Evolutionary conservation across 2,329 filamentous ascomycete genomes (phyloP), one percentile per base, ranked within the genome.

Genomic region (Aspergillus hortae): DNA sequence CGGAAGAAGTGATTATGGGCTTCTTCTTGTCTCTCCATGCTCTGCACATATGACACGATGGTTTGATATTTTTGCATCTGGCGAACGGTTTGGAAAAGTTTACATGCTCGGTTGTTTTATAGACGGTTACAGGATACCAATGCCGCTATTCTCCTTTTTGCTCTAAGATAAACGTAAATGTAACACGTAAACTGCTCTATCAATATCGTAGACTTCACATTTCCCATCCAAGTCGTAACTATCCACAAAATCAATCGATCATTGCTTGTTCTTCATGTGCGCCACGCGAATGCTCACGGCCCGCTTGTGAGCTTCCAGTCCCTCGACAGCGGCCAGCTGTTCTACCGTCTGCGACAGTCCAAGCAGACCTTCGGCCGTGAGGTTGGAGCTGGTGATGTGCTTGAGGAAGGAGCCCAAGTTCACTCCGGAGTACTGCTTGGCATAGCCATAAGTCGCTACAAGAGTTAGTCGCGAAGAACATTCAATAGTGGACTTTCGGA

Each of bases 341-440:
- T 97, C 96, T 48, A 99, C 94, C 4, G 94, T 91, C 48, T 79
- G 77, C 32, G 92, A 90, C 2, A 99, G 88, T 64, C 95, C 94
- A 62, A 82, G 81, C 56, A 99, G 77, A 19, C 94, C 94, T 64
- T 96, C 82, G 15, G 86, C 83, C 1, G 90, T 95, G 56, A 99
- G 80, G 71, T 95, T 89, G 0, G 91, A 90, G 75, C 89, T 94
- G 35, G 94, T 99, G 66, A 99, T 96, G 78, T 97, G 91, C 78
- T 99, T 99, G 70, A 96, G 83, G 74, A 96, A 99, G 2, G 92
- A 97, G 30, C 84, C 90, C 5, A 99, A 82, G 72, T 96, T 99
- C 67, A 99, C 94, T 48, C 94, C 94, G 5, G 91, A 96, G 77
- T 99, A 99, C 73, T 99, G 94, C 76, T 95, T 96, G 45, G 94